Conservation (phyloP, 2,329 filamentous ascomycete genomes). For the Alternaria burnsii region DNA sequence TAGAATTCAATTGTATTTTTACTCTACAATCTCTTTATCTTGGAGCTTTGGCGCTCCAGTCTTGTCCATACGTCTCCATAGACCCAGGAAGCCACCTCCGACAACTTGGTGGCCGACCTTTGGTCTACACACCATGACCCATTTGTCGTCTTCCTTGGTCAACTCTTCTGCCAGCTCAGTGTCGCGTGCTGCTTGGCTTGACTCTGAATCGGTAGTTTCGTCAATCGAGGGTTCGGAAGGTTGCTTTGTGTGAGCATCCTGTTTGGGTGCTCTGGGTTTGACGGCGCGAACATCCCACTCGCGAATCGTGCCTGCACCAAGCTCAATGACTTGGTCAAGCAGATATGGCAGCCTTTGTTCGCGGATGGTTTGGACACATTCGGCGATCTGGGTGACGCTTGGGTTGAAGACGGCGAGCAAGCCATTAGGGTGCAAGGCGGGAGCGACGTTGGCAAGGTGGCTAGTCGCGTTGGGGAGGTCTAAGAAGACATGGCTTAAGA, state of each 20-base stretch:
- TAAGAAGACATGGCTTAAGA: conserved; percentile 75
- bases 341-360: conserved; percentile 64
- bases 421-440: conserved; percentile 71
- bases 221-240: conserved; percentile 13
- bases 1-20: neutral
- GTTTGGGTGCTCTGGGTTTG: conserved; percentile 48
- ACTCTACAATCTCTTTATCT: neutral
- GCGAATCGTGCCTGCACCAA: conserved; percentile 63
- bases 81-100: conserved; percentile 49
- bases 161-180: conserved; percentile 38
- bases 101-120: conserved; percentile 46
- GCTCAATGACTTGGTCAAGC: conserved; percentile 68
- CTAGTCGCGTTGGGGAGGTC: conserved; percentile 73
- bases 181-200: conserved; percentile 38
- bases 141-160: conserved; percentile 39
- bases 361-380: conserved; percentile 66
- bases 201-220: conserved; percentile 24
- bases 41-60: neutral
- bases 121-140: conserved; percentile 51
- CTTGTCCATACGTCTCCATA: conserved; percentile 48
- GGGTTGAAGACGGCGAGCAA: conserved; percentile 76
- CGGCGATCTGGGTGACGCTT: conserved; percentile 78
- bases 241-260: conserved; percentile 30
- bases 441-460: conserved; percentile 60
- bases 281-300: conserved; percentile 70